A percentile compares a stretch with the other conserved stretches of the same genome.
Conservation (phyloP, 352 stramenopile species). For the Elongisporangium senticosum region DNA sequence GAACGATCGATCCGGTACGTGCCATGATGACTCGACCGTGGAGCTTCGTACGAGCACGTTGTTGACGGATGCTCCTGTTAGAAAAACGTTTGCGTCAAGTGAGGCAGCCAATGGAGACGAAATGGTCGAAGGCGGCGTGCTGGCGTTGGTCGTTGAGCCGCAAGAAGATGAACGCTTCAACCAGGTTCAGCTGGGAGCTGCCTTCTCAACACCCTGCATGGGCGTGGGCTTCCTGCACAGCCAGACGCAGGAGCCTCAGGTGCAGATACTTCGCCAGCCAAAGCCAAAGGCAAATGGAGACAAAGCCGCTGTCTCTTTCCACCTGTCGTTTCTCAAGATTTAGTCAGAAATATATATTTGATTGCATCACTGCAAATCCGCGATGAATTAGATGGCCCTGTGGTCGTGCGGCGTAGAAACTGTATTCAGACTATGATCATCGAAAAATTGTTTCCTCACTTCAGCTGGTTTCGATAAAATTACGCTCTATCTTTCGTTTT, state of each 20-base stretch:
- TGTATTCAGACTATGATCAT: no score
- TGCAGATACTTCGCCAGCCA: slow-evolving; percentile 45
- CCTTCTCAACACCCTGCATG: slow-evolving; percentile 68
- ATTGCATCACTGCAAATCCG: no score
- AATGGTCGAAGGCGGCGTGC: slow-evolving; percentile 44
- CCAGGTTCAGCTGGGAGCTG: slow-evolving; percentile 39
- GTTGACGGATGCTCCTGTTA: background rate
- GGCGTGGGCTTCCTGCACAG: slow-evolving; percentile 46
- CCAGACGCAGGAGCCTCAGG: slow-evolving; percentile 13
- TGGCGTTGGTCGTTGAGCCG: slow-evolving; percentile 24
- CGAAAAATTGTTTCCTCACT: no score
- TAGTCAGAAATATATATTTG: background rate
- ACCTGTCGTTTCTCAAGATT: slow-evolving; percentile 19
- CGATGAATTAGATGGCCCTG: no score
- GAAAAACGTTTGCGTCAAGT: slow-evolving; percentile 24
- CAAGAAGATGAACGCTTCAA: background rate
- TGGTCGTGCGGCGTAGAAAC: no score
- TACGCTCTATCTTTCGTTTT: no score
- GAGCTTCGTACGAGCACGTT: no score
- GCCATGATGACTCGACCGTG: no score
- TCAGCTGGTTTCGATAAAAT: no score
- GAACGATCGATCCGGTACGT: slow-evolving; percentile 20
- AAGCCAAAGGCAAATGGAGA: background rate
- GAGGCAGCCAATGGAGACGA: slow-evolving; percentile 27
- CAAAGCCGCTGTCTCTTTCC: slow-evolving; percentile 12